Evolutionary conservation across 1,284 basidiomycete genomes (phyloP).

Genomic region (Cryptococcus deneoformans): DNA sequence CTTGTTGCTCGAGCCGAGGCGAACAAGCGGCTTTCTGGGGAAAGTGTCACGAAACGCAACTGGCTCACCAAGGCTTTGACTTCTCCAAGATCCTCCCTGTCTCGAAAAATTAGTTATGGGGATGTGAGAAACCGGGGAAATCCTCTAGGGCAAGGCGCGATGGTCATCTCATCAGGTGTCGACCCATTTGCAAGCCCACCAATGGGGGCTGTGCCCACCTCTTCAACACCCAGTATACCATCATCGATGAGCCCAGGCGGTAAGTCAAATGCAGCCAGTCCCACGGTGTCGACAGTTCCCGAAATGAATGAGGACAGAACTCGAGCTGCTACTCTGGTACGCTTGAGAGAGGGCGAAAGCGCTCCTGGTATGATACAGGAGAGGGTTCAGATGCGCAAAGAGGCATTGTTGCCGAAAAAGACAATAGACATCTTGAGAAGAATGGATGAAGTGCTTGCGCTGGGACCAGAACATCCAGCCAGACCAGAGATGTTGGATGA

Average conservation of each 20-base stretch:
- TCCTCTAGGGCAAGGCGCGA: slow-evolving; percentile 12
- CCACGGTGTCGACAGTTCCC: slow-evolving; percentile 25
- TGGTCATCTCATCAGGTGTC: slow-evolving; percentile 12
- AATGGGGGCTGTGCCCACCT: slow-evolving; percentile 2
- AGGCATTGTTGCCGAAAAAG: slow-evolving; percentile 14
- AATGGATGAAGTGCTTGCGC: slow-evolving; percentile 57
- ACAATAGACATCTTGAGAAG: slow-evolving; percentile 34
- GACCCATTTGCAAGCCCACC: slow-evolving; percentile 30
- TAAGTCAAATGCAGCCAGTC: slow-evolving; percentile 23
- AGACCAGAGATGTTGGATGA: slow-evolving; percentile 70
- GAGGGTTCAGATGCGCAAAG: background rate
- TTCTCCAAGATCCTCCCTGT: slow-evolving; percentile 24
- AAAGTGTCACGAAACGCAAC: slow-evolving; percentile 24
- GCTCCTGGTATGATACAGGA: slow-evolving; percentile 4
- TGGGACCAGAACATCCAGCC: slow-evolving; percentile 56
- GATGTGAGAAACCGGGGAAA: slow-evolving; percentile 4
- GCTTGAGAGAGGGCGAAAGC: background rate
- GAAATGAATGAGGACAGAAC: slow-evolving; percentile 31
- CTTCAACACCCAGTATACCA: background rate
- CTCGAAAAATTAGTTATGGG: slow-evolving; percentile 19
- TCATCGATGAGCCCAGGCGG: too few relatives aligned
- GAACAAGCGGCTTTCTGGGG: slow-evolving; percentile 23
- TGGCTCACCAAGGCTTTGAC: slow-evolving; percentile 39
- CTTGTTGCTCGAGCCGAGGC: slow-evolving; percentile 5
- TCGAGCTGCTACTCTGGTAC: slow-evolving; percentile 19